These are phyloP conservation scores for Lippia alba DNA, from an alignment of 305 asterid genomes.

Conservation along the genomic window DNA sequence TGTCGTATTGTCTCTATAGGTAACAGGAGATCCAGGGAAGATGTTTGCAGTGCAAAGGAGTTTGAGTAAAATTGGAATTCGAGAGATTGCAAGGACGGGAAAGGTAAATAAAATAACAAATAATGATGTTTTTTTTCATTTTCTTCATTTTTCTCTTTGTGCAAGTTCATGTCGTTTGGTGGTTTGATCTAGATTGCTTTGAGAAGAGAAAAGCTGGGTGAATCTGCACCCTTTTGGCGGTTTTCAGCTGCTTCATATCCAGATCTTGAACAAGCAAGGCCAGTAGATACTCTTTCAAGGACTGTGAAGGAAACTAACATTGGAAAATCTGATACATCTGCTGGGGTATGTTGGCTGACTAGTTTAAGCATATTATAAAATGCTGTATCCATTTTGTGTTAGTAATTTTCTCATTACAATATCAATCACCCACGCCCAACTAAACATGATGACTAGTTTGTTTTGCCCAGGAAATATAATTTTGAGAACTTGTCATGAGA, in stretches of 20 bases:
- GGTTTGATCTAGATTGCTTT: slow-evolving; percentile 75
- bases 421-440: too few relatives aligned
- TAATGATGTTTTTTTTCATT: neutral
- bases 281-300: slow-evolving; percentile 50
- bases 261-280: slow-evolving; percentile 75
- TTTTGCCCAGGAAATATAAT: too few relatives aligned
- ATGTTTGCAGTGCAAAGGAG: slow-evolving; percentile 89
- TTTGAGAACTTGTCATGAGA: too few relatives aligned
- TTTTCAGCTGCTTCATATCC: slow-evolving; percentile 99
- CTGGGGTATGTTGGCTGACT: slow-evolving; percentile 58
- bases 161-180: slow-evolving; percentile 28
- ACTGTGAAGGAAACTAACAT: slow-evolving; percentile 40
- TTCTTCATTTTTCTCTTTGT: slow-evolving; percentile 14
- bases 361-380: slow-evolving; percentile 9
- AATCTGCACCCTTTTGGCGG: slow-evolving; percentile 98
- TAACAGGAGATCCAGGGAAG: slow-evolving; percentile 99
- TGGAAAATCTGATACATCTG: slow-evolving; percentile 60
- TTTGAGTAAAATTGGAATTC: slow-evolving; percentile 89
- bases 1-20: slow-evolving; percentile 49
- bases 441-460: too few relatives aligned
- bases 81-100: slow-evolving; percentile 96
- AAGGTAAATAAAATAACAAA: slow-evolving; percentile 54
- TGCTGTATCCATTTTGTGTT: too few relatives aligned
- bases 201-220: slow-evolving; percentile 98
- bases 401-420: too few relatives aligned